Evolutionary conservation across 129 eudicot genomes (phyloP).

Genomic region (Flaveria sonorensis): DNA sequence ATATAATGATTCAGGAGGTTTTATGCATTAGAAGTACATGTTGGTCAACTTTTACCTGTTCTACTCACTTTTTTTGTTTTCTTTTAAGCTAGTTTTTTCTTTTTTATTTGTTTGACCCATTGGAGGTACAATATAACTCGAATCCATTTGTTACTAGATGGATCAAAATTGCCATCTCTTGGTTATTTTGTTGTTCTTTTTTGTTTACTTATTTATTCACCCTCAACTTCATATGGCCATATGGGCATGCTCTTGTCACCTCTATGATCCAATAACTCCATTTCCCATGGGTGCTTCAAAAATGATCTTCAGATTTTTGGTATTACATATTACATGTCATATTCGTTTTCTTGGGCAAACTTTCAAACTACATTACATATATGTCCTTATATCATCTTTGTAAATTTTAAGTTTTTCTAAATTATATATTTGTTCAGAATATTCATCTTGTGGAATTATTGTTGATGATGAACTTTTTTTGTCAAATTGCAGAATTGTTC

Average conservation of each 20-base stretch:
- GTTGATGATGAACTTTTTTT: conserved; percentile 5
- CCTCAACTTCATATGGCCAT: neutral
- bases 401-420: neutral
- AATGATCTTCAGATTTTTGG: too few relatives aligned
- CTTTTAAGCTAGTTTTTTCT: neutral
- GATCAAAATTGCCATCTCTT: neutral
- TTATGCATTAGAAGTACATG: neutral
- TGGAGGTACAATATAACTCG: neutral
- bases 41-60: neutral
- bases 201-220: neutral
- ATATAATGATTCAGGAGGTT: neutral
- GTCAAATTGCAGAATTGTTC: conserved; percentile 30
- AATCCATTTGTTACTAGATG: neutral
- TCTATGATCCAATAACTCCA: neutral
- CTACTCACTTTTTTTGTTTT: neutral
- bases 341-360: neutral
- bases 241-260: neutral
- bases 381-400: neutral
- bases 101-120: neutral
- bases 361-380: neutral
- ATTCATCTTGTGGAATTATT: conserved; percentile 7
- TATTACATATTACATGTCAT: neutral
- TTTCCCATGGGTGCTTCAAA: neutral
- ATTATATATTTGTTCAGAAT: neutral
- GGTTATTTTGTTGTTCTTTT: neutral